Percentiles rank a stretch among this genome's conserved stretches.
These are phyloP conservation scores for Pecoramyces ruminantium DNA, from an alignment of 192 early-diverging fungal genomes.

Conservation along the genomic window DNA sequence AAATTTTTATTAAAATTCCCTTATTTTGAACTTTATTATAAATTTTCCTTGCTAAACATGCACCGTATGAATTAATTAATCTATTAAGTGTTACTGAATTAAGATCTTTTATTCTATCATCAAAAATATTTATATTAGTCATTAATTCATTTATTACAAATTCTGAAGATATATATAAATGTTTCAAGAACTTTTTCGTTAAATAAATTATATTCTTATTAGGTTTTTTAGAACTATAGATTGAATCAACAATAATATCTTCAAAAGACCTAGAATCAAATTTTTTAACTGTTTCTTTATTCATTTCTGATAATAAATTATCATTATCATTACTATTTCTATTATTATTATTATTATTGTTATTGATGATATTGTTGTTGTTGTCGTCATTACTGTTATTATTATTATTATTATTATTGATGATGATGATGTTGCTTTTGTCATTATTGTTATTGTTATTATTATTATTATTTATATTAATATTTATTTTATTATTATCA, in stretches of 20 bases:
- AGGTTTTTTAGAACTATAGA: neutral
- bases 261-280: neutral
- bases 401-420: too few species aligned
- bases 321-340: too few species aligned
- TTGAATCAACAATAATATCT: neutral
- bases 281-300: too few species aligned
- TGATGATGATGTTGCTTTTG: too few species aligned
- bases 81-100: neutral
- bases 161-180: neutral
- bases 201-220: neutral
- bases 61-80: neutral
- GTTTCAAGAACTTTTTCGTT: neutral
- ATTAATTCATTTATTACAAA: neutral
- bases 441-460: too few species aligned
- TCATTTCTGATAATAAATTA: too few species aligned
- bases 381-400: too few species aligned
- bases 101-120: neutral
- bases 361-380: too few species aligned
- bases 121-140: neutral
- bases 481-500: too few species aligned
- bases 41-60: neutral
- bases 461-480: too few species aligned
- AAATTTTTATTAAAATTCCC: neutral
- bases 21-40: neutral
- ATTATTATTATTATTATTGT: too few species aligned